A percentile compares a stretch with the other conserved stretches of the same genome.
Conservation (phyloP, 2,329 filamentous ascomycete species). For the Diaporthe capsici region DNA sequence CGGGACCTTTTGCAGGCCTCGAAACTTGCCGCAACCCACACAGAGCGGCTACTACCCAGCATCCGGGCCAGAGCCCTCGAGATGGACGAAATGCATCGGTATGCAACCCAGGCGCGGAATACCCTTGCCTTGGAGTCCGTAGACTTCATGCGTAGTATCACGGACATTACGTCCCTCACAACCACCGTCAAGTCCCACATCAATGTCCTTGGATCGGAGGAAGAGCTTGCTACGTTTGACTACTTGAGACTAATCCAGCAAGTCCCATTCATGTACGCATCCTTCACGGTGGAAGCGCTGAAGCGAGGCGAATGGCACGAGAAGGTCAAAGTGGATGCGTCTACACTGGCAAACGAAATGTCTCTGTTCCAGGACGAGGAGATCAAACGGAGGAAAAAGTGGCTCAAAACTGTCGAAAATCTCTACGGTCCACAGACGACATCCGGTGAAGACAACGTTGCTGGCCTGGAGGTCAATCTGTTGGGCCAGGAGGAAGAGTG, state of each 20-base stretch:
- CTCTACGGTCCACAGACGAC: conserved; percentile 75
- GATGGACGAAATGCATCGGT: conserved; percentile 72
- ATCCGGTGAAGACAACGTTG: conserved; percentile 76
- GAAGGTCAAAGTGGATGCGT: conserved; percentile 89
- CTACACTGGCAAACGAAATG: conserved; percentile 92
- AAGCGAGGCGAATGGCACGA: conserved; percentile 91
- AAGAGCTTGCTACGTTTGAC: conserved; percentile 85
- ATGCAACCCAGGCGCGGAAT: conserved; percentile 77
- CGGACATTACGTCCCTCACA: conserved; percentile 82
- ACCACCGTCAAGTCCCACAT: conserved; percentile 81
- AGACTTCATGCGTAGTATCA: conserved; percentile 85
- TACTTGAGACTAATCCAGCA: conserved; percentile 84
- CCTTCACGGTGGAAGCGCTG: conserved; percentile 87
- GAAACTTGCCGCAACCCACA: conserved; percentile 74
- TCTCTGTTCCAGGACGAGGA: conserved; percentile 94
- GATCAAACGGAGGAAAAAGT: conserved; percentile 87
- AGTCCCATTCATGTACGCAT: conserved; percentile 90
- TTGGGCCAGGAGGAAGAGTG: conserved; percentile 84
- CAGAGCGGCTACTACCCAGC: conserved; percentile 72
- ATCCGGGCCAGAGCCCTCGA: conserved; percentile 69
- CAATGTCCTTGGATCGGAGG: conserved; percentile 78
- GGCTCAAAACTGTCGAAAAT: conserved; percentile 87
- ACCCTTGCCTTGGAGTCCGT: conserved; percentile 75
- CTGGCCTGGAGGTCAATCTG: conserved; percentile 88
- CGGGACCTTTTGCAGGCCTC: conserved; percentile 73